Conservation (phyloP, 2,329 filamentous ascomycete genomes). For the Diaporthe capsici region DNA sequence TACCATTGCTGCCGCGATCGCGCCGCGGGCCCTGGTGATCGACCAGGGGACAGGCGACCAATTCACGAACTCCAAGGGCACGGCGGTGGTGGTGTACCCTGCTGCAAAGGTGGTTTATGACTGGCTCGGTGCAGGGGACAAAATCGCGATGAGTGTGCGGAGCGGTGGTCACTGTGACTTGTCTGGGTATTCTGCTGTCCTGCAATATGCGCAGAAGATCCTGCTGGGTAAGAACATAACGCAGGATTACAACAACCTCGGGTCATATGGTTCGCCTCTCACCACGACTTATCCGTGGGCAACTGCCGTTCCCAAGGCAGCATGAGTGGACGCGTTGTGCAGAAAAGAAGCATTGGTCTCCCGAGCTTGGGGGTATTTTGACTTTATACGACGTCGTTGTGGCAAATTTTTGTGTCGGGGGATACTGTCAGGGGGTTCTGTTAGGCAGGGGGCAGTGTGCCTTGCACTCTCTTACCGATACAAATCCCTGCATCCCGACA, state of each 20-base stretch:
- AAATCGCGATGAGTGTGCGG: constrained; percentile 62
- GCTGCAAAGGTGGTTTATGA: constrained; percentile 68
- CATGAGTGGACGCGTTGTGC: not conserved
- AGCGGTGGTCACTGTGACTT: constrained; percentile 64
- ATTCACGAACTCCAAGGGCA: constrained; percentile 64
- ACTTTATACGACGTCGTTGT: not conserved
- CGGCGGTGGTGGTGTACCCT: constrained; percentile 64
- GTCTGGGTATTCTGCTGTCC: constrained; percentile 62
- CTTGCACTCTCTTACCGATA: not conserved
- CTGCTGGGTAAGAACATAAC: constrained; percentile 61
- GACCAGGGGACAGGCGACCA: constrained; percentile 67
- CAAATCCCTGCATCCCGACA: not conserved
- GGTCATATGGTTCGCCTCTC: constrained; percentile 60
- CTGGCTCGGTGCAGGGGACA: constrained; percentile 65
- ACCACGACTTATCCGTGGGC: constrained; percentile 62
- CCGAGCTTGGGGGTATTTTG: constrained; percentile 1
- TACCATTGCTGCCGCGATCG: constrained; percentile 69
- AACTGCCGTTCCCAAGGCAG: constrained; percentile 51
- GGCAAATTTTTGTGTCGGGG: not conserved
- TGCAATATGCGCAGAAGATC: constrained; percentile 63
- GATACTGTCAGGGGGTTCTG: constrained; percentile 7
- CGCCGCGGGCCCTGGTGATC: constrained; percentile 68
- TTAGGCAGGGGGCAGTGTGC: not conserved
- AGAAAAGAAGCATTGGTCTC: constrained; percentile 34
- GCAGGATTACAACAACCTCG: constrained; percentile 60